Evolutionary conservation across 139 green algal genomes (phyloP).

Genomic region (Haematococcus sp.): DNA sequence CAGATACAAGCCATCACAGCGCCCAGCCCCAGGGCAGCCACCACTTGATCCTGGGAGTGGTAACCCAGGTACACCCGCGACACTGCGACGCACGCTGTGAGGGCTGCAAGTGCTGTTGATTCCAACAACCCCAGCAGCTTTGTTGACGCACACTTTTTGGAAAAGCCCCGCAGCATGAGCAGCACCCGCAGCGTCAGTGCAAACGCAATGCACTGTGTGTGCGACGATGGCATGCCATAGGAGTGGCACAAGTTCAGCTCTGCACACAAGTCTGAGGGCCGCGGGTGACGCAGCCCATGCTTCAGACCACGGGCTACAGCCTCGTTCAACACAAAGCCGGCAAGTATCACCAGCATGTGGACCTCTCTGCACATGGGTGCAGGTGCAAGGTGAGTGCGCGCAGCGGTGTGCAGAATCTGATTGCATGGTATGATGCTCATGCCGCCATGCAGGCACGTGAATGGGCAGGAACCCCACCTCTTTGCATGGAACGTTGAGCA

Average conservation of each 20-base stretch:
- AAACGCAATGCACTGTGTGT: conserved; percentile 37
- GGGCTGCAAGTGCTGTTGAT: background rate
- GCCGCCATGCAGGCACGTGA: background rate
- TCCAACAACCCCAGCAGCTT: background rate
- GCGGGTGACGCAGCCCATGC: conserved; percentile 27
- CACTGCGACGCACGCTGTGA: conserved; percentile 6
- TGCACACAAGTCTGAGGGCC: conserved; percentile 22
- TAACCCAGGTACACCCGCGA: conserved; percentile 43
- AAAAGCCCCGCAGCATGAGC: background rate
- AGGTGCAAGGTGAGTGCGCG: conserved; percentile 6
- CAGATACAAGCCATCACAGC: background rate
- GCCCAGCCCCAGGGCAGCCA: conserved; percentile 19
- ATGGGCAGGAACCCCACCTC: too few species aligned
- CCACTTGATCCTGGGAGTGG: conserved; percentile 29
- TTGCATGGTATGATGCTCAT: too few species aligned
- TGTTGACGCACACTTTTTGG: background rate
- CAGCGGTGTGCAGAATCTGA: too few species aligned
- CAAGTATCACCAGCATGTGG: conserved; percentile 26
- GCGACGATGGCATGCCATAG: conserved; percentile 48
- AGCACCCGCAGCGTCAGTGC: background rate
- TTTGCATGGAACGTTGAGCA: conserved; percentile 13
- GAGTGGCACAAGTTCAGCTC: conserved; percentile 42
- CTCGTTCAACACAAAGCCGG: conserved; percentile 28
- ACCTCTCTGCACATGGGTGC: conserved; percentile 19
- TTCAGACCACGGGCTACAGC: conserved; percentile 31